phyloP scores from a whole-genome alignment of 768 basidiomycete genomes.

The Hortiboletus campestris region DNA sequence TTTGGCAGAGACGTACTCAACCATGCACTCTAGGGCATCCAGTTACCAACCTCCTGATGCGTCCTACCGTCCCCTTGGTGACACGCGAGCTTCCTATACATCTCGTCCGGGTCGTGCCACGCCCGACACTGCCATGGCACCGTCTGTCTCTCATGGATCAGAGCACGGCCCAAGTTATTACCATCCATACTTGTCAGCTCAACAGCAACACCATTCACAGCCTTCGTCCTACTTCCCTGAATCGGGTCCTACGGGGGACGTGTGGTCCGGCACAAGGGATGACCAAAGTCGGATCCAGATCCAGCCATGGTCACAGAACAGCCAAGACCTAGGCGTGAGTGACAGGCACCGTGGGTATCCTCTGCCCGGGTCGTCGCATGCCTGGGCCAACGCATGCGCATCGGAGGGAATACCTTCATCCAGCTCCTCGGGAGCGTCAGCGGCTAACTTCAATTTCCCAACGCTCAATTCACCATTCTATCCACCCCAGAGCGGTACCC shows the following conservation, averaged over 20 bases:
- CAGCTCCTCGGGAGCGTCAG: conserved; percentile 19
- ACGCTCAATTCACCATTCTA: conserved; percentile 60
- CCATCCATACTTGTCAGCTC: conserved; percentile 23
- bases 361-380: conserved; percentile 24
- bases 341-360: conserved; percentile 32
- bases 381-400: conserved; percentile 19
- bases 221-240: conserved; percentile 25
- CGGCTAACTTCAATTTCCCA: conserved; percentile 40
- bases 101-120: conserved; percentile 28
- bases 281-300: conserved; percentile 21
- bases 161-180: conserved; percentile 26
- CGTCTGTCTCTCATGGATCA: conserved; percentile 27
- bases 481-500: conserved; percentile 39
- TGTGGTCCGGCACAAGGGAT: conserved; percentile 22
- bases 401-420: conserved; percentile 26
- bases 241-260: conserved; percentile 17
- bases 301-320: conserved; percentile 28
- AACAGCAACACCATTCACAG: conserved; percentile 25
- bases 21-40: conserved; percentile 16
- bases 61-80: conserved; percentile 26
- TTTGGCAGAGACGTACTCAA: conserved; percentile 11
- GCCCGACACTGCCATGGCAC: conserved; percentile 23
- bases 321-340: conserved; percentile 23
- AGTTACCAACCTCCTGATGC: conserved; percentile 27
- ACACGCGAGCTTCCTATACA: conserved; percentile 25